Base-by-base conservation (phyloP, 1,284 basidiomycete genomes). In the Mixia osmundae region DNA sequence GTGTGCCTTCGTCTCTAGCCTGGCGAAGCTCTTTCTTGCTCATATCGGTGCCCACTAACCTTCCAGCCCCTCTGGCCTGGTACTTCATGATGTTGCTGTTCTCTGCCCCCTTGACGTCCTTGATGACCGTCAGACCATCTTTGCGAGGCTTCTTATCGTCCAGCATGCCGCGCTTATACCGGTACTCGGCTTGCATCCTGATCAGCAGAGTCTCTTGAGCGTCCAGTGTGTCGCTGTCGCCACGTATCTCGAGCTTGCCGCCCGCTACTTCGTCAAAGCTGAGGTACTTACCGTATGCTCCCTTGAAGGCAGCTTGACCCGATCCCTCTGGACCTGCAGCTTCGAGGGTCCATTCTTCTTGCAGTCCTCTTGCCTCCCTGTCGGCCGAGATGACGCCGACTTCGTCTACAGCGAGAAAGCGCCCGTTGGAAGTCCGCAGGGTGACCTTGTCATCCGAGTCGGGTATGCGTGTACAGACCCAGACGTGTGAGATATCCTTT, bases 111-210 rank as follows among this genome's bases (percentile, higher is more conserved):
- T 45, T 50, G 39, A 58, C 34, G 43, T 61, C 57, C 37, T 56
- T 56, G 19, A 57, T 57, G 16, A 57, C 33, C 32, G 41, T 47
- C 60, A 77, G 53, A 44, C 80, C 42, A 37, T 47, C 38, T 33
- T 41, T 30, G 38, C 50, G 30, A 29, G 66, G 64, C 32, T 64
- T 54, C 42, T 69, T 72, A 49, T 67, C 71, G 56, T 67, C 69
- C 61, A 74, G 75, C 60, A 68, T 73, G 38, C 53, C 75, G 71
- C 54, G 79, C 54, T 89, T 82, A 50, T 69, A 67, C 59, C 85
- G 75, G 58, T 77, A 87, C 53, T 80, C 79, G 56, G 67, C 70
- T 60, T 91, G 83, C 32, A 89, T 73, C 58, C 83, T 83, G 38
- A 87, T 68, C 66, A 70, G 74, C 54, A 83, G 80, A 10, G 72